Conservation (phyloP, 495 filamentous ascomycete species). For the Hyphodiscus hymeniophilus region DNA sequence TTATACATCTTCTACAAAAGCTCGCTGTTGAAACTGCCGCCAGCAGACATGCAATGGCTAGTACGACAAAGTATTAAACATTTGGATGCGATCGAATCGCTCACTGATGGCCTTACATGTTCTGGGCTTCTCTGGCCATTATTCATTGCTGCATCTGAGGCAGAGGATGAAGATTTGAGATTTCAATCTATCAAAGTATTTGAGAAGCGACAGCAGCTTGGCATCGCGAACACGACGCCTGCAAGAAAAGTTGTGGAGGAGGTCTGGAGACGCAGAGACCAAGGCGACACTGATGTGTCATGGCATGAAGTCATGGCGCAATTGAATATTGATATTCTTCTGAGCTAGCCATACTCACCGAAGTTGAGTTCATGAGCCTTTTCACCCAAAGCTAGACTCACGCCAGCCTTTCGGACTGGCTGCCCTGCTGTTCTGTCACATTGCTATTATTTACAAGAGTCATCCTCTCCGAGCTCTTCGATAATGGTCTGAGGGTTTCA, state of each 20-base stretch:
- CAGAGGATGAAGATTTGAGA: not conserved
- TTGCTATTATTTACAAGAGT: not conserved
- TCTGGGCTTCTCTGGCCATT: not conserved
- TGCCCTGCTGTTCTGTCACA: not conserved
- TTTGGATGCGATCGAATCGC: not conserved
- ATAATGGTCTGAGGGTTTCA: no score
- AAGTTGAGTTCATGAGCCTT: no score
- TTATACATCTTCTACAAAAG: not conserved
- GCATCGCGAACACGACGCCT: not conserved
- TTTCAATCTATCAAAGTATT: not conserved
- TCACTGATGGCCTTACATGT: not conserved
- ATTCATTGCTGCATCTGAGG: not conserved
- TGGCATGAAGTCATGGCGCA: not conserved
- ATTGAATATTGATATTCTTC: not conserved
- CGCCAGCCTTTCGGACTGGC: no score
- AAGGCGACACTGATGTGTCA: not conserved
- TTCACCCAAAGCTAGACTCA: no score
- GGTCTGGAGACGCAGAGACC: not conserved
- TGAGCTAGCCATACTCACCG: no score
- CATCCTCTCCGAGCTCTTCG: no score
- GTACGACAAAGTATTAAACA: not conserved
- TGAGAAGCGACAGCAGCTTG: not conserved
- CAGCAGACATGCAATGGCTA: not conserved
- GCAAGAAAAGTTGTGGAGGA: not conserved
- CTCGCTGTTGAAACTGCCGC: not conserved